Base-by-base conservation (phyloP, 352 stramenopile genomes). In the Pythium pectinolyticum region DNA sequence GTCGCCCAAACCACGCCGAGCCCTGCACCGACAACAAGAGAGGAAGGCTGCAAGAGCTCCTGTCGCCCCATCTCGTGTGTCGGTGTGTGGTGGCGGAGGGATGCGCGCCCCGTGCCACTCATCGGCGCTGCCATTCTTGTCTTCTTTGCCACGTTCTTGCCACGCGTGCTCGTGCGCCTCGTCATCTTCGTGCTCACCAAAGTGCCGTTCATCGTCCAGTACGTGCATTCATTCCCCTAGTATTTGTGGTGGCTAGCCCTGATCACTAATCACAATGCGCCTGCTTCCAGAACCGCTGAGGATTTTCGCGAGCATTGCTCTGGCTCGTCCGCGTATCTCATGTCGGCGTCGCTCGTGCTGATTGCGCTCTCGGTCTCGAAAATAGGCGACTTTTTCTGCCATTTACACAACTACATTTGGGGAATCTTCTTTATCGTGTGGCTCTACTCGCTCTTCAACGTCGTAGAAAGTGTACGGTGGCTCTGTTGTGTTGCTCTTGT, bases 401-500 rank as follows among this genome's bases (percentile, higher is more conserved):
- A 80, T 30, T 65, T 96, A n/a, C 77, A 77, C 25, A 91, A 54
- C 8, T 96, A 94, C 73, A 88, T 94, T n/a, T 92, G 80, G 80
- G 85, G 85, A n/a, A 53, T 89, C 15, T 96, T 96, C 73, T 96
- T 96, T 57, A 70, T 96, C 61, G 75, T 90, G 28, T 96, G 87
- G 87, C 77, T 96, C 59, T 94, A 94, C 73, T 91, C 86, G 63
- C 73, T 96, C 28, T 96, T 96, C 56, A 93, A 93, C 47, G 87
- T 96, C 57, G 82, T 92, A 25, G 82, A 96, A 67, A 87, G 80
- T 59, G 86, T 95, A 53, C 65, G 81, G 80, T 27, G 9, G 2
- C 28, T 35, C 19, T 50, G 24, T 52, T 43, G 11, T 19, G 35
- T 43, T 43, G 5, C 5, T 19, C 35, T 20, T 43, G 35, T 43